A percentile compares a stretch with the other conserved stretches of the same genome.
phyloP scores from a whole-genome alignment of 345 rosid genomes.

The Geranium rotundifolium region DNA sequence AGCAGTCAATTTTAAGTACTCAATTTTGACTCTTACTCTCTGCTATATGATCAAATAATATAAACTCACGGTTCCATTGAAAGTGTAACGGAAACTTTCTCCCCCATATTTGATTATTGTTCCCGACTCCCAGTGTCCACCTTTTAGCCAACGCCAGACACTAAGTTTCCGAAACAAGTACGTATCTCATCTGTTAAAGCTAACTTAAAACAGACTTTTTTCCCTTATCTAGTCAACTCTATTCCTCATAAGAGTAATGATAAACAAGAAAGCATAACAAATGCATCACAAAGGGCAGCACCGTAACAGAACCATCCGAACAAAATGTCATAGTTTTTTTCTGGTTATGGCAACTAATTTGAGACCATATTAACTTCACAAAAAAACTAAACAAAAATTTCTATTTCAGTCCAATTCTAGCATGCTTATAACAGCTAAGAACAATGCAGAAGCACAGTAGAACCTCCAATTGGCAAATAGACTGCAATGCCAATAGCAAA shows the following conservation, averaged over 20 bases:
- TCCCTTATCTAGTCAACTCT: neutral
- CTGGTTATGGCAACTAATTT: neutral
- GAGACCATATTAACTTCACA: neutral
- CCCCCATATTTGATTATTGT: conserved; percentile 62
- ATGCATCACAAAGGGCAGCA: neutral
- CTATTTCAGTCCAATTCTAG: neutral
- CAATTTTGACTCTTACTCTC: conserved; percentile 9
- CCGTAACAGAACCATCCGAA: too few species aligned
- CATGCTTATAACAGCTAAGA: neutral
- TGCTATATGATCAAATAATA: neutral
- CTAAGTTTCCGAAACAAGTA: conserved; percentile 49
- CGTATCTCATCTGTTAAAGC: conserved; percentile 1
- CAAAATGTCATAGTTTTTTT: too few species aligned
- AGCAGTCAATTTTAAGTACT: conserved; percentile 12
- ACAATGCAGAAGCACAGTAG: neutral
- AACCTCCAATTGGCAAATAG: too few species aligned
- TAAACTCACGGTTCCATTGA: conserved; percentile 55
- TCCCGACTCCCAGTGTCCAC: conserved; percentile 70
- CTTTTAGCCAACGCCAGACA: conserved; percentile 64
- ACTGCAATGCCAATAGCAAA: too few species aligned
- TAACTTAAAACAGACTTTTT: neutral
- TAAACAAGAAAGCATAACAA: neutral
- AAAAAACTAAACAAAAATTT: neutral
- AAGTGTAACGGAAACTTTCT: conserved; percentile 48
- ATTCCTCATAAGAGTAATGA: neutral